These are phyloP conservation scores for Pseudofabraea citricarpa DNA, from an alignment of 2,329 filamentous ascomycete genomes.

Conservation along the genomic window DNA sequence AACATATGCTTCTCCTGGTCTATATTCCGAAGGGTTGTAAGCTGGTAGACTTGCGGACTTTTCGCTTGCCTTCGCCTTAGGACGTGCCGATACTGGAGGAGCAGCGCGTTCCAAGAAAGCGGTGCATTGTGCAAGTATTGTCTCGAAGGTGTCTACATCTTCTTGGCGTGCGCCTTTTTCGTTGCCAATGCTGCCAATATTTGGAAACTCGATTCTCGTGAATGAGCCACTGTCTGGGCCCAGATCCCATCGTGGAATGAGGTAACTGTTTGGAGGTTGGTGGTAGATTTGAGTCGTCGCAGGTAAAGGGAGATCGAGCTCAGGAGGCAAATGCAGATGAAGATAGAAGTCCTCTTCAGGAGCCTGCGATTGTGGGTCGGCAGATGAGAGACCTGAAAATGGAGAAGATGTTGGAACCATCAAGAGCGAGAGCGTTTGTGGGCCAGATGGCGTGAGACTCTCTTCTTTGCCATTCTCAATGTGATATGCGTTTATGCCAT, in stretches of 20 bases:
- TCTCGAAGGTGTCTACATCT: conserved; percentile 94
- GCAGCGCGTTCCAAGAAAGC: conserved; percentile 84
- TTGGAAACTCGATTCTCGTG: conserved; percentile 86
- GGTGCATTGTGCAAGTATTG: conserved; percentile 95
- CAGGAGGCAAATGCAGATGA: conserved; percentile 88
- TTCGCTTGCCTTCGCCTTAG: conserved; percentile 27
- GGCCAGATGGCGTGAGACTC: conserved; percentile 75
- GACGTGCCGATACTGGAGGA: conserved; percentile 34
- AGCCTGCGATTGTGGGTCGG: conserved; percentile 48
- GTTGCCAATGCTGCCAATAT: conserved; percentile 63
- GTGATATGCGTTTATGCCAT: conserved; percentile 87
- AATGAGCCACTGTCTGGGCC: conserved; percentile 86
- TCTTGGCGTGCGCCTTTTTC: conserved; percentile 71
- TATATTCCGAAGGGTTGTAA: conserved; percentile 81
- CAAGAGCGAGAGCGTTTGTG: conserved; percentile 85
- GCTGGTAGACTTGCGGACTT: conserved; percentile 35
- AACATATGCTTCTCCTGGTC: conserved; percentile 74
- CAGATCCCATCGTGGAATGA: conserved; percentile 93
- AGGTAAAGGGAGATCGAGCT: conserved; percentile 88
- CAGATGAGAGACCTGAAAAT: conserved; percentile 48
- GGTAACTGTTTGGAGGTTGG: conserved; percentile 85
- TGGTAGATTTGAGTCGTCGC: conserved; percentile 97
- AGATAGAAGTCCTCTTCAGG: conserved; percentile 93
- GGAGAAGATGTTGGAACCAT: conserved; percentile 91
- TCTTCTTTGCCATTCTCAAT: conserved; percentile 83